A percentile compares a stretch with the other conserved stretches of the same genome.
Conservation (phyloP, 768 basidiomycete species). For the Auricularia cornea region DNA sequence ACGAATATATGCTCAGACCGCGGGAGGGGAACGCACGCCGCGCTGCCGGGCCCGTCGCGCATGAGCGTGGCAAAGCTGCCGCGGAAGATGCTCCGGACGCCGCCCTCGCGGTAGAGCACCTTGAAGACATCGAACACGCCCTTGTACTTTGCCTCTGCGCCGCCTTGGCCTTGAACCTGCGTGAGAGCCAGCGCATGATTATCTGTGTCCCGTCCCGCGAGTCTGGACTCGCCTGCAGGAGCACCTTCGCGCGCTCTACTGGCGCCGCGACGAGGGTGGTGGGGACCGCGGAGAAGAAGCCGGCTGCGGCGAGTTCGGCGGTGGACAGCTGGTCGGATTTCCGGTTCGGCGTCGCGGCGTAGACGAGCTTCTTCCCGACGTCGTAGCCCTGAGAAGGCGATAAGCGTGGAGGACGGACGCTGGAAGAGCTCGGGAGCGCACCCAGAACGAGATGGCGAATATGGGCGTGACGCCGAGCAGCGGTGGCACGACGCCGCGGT, state of each 20-base stretch:
- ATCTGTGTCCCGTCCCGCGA: background rate
- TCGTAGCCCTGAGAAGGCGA: slow-evolving; percentile 69
- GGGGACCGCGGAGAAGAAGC: slow-evolving; percentile 90
- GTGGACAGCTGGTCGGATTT: slow-evolving; percentile 53
- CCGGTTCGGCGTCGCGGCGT: slow-evolving; percentile 70
- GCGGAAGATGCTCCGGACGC: slow-evolving; percentile 82
- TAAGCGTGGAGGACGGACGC: background rate
- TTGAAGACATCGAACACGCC: slow-evolving; percentile 88
- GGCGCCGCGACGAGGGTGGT: slow-evolving; percentile 90
- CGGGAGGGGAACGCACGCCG: slow-evolving; percentile 56
- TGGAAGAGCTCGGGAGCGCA: slow-evolving; percentile 26
- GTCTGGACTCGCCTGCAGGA: slow-evolving; percentile 61
- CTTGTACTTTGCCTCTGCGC: slow-evolving; percentile 62
- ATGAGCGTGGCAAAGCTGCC: slow-evolving; percentile 91
- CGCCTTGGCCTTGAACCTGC: slow-evolving; percentile 84
- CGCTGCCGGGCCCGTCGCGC: slow-evolving; percentile 93
- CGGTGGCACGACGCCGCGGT: slow-evolving; percentile 90
- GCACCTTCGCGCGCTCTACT: slow-evolving; percentile 92
- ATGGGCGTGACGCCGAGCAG: slow-evolving; percentile 94
- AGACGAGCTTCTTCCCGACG: slow-evolving; percentile 80
- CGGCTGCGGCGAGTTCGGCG: slow-evolving; percentile 80
- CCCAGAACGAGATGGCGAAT: slow-evolving; percentile 98
- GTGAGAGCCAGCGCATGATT: slow-evolving; percentile 7
- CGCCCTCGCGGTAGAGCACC: slow-evolving; percentile 90
- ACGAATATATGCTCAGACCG: background rate